phyloP scores from a whole-genome alignment of 805 yeast genomes.

The Candida odintsovae region DNA sequence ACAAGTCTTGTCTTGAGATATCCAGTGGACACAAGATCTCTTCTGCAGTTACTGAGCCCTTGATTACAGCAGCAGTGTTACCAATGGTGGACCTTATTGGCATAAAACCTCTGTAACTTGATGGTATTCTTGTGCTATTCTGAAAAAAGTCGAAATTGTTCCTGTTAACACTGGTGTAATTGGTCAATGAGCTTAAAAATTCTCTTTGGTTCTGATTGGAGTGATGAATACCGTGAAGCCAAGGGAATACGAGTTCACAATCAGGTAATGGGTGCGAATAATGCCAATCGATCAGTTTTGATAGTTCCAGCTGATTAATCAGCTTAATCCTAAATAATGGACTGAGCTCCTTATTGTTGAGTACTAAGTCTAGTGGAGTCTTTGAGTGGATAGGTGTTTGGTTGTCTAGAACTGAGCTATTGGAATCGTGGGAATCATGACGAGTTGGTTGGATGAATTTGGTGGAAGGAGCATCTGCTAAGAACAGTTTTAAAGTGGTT shows the following conservation, averaged over 20 bases:
- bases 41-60: conserved; percentile 46
- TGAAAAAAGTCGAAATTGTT: conserved; percentile 19
- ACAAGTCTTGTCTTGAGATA: conserved; percentile 33
- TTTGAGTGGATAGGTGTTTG: not conserved
- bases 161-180: conserved; percentile 17
- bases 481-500: conserved; percentile 4
- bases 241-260: conserved; percentile 72
- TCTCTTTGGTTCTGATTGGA: conserved; percentile 22
- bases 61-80: conserved; percentile 37
- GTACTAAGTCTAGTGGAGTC: conserved; percentile 18
- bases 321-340: conserved; percentile 16
- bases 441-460: conserved; percentile 2
- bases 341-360: conserved; percentile 12
- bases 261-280: conserved; percentile 45
- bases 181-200: conserved; percentile 16
- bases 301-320: conserved; percentile 16
- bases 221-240: conserved; percentile 66
- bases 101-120: conserved; percentile 17
- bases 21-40: conserved; percentile 51
- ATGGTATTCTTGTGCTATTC: conserved; percentile 15
- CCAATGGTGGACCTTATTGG: conserved; percentile 25
- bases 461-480: not conserved
- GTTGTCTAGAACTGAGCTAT: not conserved
- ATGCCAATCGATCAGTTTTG: conserved; percentile 16
- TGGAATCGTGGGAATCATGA: conserved; percentile 4